phyloP scores from a whole-genome alignment of 2,329 filamentous ascomycete species.

The Diaporthe longicolla region DNA sequence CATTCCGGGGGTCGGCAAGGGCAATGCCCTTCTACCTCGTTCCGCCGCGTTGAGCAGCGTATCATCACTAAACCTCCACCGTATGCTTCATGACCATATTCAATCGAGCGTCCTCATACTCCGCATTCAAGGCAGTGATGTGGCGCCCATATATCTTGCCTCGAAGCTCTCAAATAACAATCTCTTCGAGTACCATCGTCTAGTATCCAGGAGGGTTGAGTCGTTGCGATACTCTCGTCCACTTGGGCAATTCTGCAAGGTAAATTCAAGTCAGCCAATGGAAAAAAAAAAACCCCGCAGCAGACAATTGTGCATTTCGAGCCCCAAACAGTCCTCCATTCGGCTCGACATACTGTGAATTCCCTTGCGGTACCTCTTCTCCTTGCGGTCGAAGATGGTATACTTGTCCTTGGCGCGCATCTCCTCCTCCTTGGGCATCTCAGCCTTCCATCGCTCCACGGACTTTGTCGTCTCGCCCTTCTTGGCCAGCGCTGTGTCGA shows the following conservation, averaged over 20 bases:
- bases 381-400: slow-evolving; percentile 96
- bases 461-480: slow-evolving; percentile 80
- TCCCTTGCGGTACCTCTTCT: slow-evolving; percentile 94
- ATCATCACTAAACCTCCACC: neutral
- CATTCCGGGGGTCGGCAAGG: neutral
- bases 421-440: slow-evolving; percentile 96
- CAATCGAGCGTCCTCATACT: neutral
- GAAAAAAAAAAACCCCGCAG: neutral
- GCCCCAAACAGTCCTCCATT: neutral
- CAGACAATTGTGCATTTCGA: slow-evolving; percentile 25
- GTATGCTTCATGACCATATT: neutral
- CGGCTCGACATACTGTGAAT: slow-evolving; percentile 83
- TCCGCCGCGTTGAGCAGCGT: neutral
- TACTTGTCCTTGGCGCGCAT: slow-evolving; percentile 99
- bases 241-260: slow-evolving; percentile 82
- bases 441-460: slow-evolving; percentile 90
- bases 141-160: neutral
- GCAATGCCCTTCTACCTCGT: neutral
- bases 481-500: slow-evolving; percentile 83
- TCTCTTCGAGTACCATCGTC: slow-evolving; percentile 44
- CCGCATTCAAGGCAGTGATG: neutral
- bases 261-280: slow-evolving; percentile 36
- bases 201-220: slow-evolving; percentile 96
- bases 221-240: slow-evolving; percentile 95
- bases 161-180: neutral